These are phyloP conservation scores for Arabidopsis arenosa DNA, from an alignment of 345 rosid species.

Conservation along the genomic window DNA sequence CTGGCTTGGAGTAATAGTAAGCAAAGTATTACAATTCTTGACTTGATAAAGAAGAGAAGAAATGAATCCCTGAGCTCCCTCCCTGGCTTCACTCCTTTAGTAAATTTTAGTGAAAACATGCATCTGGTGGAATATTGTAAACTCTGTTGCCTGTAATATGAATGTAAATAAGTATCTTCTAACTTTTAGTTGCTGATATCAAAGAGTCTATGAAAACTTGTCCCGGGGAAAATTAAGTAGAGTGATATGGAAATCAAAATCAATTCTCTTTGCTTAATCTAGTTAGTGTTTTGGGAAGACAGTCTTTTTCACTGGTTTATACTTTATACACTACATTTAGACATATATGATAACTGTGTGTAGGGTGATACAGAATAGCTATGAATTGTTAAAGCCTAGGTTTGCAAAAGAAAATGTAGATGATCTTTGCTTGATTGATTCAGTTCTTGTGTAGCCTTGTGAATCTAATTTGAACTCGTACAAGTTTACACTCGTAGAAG, in stretches of 20 bases:
- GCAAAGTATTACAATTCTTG: constrained; percentile 17
- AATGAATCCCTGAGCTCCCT: background rate
- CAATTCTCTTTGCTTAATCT: background rate
- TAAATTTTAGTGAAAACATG: constrained; percentile 4
- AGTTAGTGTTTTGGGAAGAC: background rate
- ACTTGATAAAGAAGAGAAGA: constrained; percentile 11
- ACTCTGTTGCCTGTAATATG: background rate
- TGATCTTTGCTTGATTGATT: constrained; percentile 17
- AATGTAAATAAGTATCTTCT: background rate
- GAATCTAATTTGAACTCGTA: constrained; percentile 8
- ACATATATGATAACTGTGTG: background rate
- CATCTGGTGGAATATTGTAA: constrained; percentile 4
- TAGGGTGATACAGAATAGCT: constrained; percentile 7
- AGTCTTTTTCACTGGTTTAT: background rate
- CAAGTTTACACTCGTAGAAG: background rate
- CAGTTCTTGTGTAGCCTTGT: background rate
- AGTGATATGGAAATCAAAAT: background rate
- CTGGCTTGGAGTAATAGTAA: constrained; percentile 6
- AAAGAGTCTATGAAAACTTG: background rate
- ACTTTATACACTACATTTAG: background rate
- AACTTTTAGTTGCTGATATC: background rate
- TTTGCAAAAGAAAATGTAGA: background rate
- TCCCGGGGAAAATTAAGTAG: background rate
- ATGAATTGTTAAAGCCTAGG: constrained; percentile 10
- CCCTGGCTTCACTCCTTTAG: background rate